phyloP scores from a whole-genome alignment of 2,329 filamentous ascomycete species.

The Ilyonectria mors-panacis region DNA sequence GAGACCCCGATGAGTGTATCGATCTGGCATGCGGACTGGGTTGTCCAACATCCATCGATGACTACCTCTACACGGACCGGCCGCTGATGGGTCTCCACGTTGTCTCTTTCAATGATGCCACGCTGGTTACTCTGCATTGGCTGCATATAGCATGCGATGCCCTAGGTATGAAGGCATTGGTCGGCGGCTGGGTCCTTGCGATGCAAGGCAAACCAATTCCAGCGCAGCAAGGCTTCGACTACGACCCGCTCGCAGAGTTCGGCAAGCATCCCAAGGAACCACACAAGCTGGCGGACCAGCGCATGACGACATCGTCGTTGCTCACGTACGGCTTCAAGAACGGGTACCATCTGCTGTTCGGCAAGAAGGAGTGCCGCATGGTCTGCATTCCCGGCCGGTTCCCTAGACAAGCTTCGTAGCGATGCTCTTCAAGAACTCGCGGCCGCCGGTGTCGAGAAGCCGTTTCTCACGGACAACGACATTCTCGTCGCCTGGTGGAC shows the following conservation, averaged over 20 bases:
- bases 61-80: constrained; percentile 21
- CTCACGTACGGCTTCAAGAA: constrained; percentile 26
- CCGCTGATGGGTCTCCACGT: constrained; percentile 19
- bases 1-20: constrained; percentile 14
- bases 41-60: constrained; percentile 20
- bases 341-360: constrained; percentile 10
- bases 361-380: constrained; percentile 31
- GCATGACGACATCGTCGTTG: constrained; percentile 6
- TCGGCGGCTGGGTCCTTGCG: constrained; percentile 10
- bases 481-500: constrained; percentile 33
- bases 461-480: constrained; percentile 32
- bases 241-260: constrained; percentile 19
- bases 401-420: constrained; percentile 4
- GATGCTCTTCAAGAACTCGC: constrained; percentile 13
- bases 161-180: constrained; percentile 11
- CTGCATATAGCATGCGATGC: constrained; percentile 21
- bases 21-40: constrained; percentile 22
- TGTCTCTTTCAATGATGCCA: constrained; percentile 20
- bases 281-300: constrained; percentile 10
- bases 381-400: constrained; percentile 28
- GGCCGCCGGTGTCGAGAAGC: constrained; percentile 5
- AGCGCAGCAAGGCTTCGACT: constrained; percentile 12
- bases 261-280: constrained; percentile 19
- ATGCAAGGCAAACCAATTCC: constrained; percentile 15
- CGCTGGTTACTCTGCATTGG: constrained; percentile 20